A percentile compares a stretch with the other conserved stretches of the same genome.
Conservation (phyloP, 768 basidiomycete genomes). For the Phlebiopsis flavidoalba region DNA sequence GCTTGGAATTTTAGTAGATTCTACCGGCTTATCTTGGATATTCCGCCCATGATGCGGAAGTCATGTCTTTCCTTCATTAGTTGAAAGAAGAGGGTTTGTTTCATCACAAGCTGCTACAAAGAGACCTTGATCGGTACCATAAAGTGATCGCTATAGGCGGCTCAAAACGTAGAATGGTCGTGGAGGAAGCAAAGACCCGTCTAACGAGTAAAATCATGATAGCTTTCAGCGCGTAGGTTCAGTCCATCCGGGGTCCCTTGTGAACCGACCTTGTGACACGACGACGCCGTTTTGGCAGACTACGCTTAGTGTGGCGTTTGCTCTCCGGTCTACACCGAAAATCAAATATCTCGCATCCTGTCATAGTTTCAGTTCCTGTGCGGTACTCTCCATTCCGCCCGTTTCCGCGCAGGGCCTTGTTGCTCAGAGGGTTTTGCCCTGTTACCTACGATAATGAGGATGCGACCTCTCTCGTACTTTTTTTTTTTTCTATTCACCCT, state of each 20-base stretch:
- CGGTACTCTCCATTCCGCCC: too few relatives aligned
- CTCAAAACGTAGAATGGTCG: not conserved
- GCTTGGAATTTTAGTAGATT: not conserved
- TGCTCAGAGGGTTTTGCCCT: too few relatives aligned
- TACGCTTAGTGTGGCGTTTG: slow-evolving; percentile 3
- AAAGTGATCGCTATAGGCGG: not conserved
- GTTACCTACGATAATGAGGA: too few relatives aligned
- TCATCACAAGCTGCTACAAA: too few relatives aligned
- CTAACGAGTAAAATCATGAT: not conserved
- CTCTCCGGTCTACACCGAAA: not conserved
- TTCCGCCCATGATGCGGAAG: not conserved
- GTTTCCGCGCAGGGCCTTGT: too few relatives aligned
- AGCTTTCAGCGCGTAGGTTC: not conserved
- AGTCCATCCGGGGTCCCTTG: not conserved
- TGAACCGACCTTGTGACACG: too few relatives aligned
- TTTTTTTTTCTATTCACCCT: too few relatives aligned
- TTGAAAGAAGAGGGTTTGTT: too few relatives aligned
- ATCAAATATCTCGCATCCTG: not conserved
- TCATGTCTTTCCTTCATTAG: not conserved
- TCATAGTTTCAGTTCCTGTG: too few relatives aligned
- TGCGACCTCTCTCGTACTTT: too few relatives aligned
- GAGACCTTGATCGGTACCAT: not conserved
- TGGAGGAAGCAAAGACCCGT: not conserved
- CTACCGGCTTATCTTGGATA: not conserved
- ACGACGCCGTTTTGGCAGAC: not conserved